phyloP scores from a whole-genome alignment of 169 alveolate genomes.

The Babesia ovis region DNA sequence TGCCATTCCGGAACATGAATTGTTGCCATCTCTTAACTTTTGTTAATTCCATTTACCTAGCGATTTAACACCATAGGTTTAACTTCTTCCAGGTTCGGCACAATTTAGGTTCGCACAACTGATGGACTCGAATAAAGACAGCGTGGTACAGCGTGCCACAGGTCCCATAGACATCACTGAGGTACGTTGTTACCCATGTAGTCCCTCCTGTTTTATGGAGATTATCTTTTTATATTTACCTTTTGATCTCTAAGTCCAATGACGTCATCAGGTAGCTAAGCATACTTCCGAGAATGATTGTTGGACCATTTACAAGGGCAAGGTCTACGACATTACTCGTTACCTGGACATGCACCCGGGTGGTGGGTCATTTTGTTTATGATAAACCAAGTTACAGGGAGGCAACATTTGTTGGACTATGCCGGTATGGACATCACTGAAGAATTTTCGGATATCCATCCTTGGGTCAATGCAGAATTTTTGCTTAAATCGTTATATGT shows the following conservation, averaged over 20 bases:
- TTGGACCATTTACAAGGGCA: conserved; percentile 76
- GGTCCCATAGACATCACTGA: conserved; percentile 6
- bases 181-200: not conserved
- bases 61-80: too few species aligned
- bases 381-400: conserved; percentile 26
- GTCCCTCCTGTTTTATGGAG: not conserved
- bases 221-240: not conserved
- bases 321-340: conserved; percentile 78
- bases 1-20: too few species aligned
- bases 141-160: not conserved
- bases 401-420: conserved; percentile 51
- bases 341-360: conserved; percentile 79
- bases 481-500: conserved; percentile 44
- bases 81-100: conserved; percentile 11
- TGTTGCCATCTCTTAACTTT: too few species aligned
- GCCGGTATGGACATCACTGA: conserved; percentile 70
- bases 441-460: conserved; percentile 47
- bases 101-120: conserved; percentile 23
- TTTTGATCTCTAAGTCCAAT: not conserved
- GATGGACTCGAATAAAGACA: conserved; percentile 31
- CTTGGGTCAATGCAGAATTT: conserved; percentile 69
- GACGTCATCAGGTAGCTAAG: conserved; percentile 52
- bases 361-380: conserved; percentile 56
- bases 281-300: conserved; percentile 71
- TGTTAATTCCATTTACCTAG: too few species aligned